These are phyloP conservation scores for Digitaria exilis DNA, from an alignment of 202 grass and related monocot species.

Conservation along the genomic window DNA sequence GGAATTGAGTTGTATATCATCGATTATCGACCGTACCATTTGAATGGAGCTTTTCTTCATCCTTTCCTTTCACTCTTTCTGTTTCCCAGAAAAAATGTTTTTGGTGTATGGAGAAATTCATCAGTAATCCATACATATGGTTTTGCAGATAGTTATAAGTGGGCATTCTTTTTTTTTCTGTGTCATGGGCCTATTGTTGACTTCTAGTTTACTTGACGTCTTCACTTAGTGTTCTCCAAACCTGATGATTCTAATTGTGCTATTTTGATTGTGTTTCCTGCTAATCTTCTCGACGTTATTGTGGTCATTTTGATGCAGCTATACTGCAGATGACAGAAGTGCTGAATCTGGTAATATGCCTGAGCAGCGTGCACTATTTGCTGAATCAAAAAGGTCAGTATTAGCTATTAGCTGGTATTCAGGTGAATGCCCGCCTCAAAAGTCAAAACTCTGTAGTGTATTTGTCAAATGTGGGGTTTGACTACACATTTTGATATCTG, in stretches of 20 bases:
- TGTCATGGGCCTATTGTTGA: neutral
- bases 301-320: conserved; percentile 49
- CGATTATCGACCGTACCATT: neutral
- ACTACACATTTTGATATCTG: neutral
- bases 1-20: neutral
- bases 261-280: conserved; percentile 22
- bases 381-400: conserved; percentile 71
- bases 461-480: neutral
- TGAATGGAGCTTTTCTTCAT: neutral
- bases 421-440: neutral
- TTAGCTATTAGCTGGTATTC: neutral
- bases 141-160: conserved; percentile 16
- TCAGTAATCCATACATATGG: neutral
- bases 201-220: neutral
- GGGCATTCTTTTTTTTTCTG: neutral
- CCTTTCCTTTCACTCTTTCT: neutral
- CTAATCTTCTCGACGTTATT: conserved; percentile 15
- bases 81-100: neutral
- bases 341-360: conserved; percentile 50
- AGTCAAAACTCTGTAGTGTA: neutral
- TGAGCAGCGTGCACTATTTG: conserved; percentile 58
- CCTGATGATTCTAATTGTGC: conserved; percentile 8
- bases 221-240: conserved; percentile 6
- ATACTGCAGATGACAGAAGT: conserved; percentile 53
- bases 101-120: conserved; percentile 8